phyloP scores from a whole-genome alignment of 495 filamentous ascomycete species.

The Friedmanniomyces simplex region DNA sequence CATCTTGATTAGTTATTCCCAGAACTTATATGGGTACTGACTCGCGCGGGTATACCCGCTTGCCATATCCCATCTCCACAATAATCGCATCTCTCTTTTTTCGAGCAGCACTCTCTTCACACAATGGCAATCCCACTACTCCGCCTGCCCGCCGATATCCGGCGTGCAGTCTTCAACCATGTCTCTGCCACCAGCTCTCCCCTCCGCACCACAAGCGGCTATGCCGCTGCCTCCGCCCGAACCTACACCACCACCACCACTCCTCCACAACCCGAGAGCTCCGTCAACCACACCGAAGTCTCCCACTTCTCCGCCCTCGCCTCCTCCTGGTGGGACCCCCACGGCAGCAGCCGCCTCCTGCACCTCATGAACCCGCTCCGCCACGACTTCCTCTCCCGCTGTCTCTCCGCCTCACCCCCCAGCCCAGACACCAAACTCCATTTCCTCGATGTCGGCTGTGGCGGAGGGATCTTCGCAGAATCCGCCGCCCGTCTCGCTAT shows the following conservation, averaged over 20 bases:
- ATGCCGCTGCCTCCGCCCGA: background rate
- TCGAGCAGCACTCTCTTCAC: too few species aligned
- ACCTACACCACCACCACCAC: background rate
- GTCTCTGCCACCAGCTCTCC: background rate
- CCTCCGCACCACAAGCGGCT: background rate
- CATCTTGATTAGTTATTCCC: too few species aligned
- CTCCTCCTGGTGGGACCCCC: conserved; percentile 93
- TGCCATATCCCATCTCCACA: too few species aligned
- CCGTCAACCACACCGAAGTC: conserved; percentile 69
- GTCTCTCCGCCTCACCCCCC: background rate
- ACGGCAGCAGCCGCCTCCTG: conserved; percentile 81
- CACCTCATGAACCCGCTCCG: conserved; percentile 98
- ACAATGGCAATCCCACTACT: background rate
- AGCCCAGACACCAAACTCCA: conserved; percentile 32
- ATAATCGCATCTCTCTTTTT: too few species aligned
- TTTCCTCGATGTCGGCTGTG: conserved; percentile 91
- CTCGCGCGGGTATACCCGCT: too few species aligned
- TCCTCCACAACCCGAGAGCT: conserved; percentile 6
- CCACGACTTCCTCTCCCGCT: conserved; percentile 66
- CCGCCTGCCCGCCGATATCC: background rate
- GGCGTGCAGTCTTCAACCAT: background rate
- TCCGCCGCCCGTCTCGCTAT: conserved; percentile 65
- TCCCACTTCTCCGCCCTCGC: conserved; percentile 91
- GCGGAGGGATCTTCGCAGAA: conserved; percentile 93
- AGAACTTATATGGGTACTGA: too few species aligned